Percentiles rank a stretch among this genome's conserved stretches.
These are phyloP conservation scores for Cryptococcus hybrid DNA, from an alignment of 1,284 basidiomycete genomes.

Conservation along the genomic window DNA sequence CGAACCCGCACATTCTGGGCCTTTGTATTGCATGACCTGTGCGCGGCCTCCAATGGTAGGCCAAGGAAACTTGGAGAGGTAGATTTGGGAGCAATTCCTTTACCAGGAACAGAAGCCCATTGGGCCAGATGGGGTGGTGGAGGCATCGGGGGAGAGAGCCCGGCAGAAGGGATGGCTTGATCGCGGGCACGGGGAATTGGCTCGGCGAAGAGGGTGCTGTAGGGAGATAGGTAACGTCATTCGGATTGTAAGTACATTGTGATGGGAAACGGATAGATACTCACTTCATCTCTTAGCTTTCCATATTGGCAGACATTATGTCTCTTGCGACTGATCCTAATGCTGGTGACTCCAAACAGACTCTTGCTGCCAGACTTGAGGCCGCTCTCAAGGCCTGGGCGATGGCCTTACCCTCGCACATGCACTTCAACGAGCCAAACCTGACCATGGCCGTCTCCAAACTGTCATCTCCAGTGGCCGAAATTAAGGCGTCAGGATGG, in stretches of 20 bases:
- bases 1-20: constrained; percentile 49
- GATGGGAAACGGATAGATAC: neutral
- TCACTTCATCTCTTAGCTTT: constrained; percentile 15
- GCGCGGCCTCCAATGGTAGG: constrained; percentile 38
- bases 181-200: constrained; percentile 23
- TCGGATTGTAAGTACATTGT: constrained; percentile 36
- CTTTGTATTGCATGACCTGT: constrained; percentile 46
- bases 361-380: constrained; percentile 5
- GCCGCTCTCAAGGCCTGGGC: constrained; percentile 45
- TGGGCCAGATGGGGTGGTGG: constrained; percentile 36
- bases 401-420: constrained; percentile 43
- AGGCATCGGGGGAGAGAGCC: constrained; percentile 30
- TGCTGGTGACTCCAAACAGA: constrained; percentile 5
- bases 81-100: constrained; percentile 39
- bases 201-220: no score
- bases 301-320: constrained; percentile 41
- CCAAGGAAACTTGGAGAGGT: constrained; percentile 33
- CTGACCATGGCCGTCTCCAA: constrained; percentile 40
- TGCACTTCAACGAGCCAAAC: constrained; percentile 52
- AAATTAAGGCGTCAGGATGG: constrained; percentile 44
- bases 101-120: constrained; percentile 41
- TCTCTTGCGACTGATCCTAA: constrained; percentile 19
- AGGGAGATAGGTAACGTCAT: constrained; percentile 47
- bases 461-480: constrained; percentile 39
- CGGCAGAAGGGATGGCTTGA: constrained; percentile 32